Evolutionary conservation across 805 yeast genomes (phyloP), one percentile per base, ranked within the genome.

Genomic region (Peterozyma toletana): DNA sequence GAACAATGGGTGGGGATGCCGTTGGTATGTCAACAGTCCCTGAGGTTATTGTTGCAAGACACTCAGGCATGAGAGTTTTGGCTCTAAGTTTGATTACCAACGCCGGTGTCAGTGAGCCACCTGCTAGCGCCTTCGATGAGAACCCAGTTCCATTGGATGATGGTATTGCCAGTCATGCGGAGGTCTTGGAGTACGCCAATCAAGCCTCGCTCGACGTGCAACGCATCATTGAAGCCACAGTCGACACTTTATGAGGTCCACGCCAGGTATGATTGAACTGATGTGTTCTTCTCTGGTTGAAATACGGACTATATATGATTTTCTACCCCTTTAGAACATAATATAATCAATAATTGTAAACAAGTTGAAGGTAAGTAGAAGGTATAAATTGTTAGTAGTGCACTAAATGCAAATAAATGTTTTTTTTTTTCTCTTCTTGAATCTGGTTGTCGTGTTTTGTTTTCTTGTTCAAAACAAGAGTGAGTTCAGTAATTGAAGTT

Each of bases 21-120:
- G 98, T 90, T 2, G 98, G 98, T 3, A 91, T 91, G 99, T 85
- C 96, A 45, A 93, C 98, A 0, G 97, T 91, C 31, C 97, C 99
- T 0, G 99, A 91, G 63, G 96, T 88, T 2, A 78, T 88, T 48
- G 83, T 88, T 15, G 98, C 96, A 2, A 80, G 96, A 59, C 98
- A 93, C 60, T 75, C 81, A 47, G 95, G 90, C 1, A 63, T 93
- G 66, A 73, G 69, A 50, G 96, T 89, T 5, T 66, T 91, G 49
- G 98, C 97, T 0, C 61, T 91, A 36, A 83, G 93, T 50, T 70
- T 93, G 48, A 83, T 91, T 53, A 91, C 98, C 16, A 91, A 91
- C 57, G 81, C 77, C 1, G 89, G 87, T 33, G 85, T 89, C 6
- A 73, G 74, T 21, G 83, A 75, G 27, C 73, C 75, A 43, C 87